Conservation (phyloP, 2,329 filamentous ascomycete genomes). For the Curvularia verruculosa region DNA sequence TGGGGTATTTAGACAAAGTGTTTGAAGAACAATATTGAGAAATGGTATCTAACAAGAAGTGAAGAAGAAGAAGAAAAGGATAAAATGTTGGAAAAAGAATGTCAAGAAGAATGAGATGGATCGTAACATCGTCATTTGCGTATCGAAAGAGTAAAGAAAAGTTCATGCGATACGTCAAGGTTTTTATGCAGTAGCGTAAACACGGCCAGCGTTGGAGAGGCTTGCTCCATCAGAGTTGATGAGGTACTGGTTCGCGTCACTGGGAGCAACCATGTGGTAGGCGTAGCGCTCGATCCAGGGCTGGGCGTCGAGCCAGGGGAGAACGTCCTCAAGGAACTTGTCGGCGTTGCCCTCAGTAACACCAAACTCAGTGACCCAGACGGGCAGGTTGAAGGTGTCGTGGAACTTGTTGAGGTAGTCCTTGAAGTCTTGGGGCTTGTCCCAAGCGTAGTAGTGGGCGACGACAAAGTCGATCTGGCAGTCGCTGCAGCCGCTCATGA, state of each 20-base stretch:
- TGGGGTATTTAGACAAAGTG: background rate
- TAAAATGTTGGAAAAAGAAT: background rate
- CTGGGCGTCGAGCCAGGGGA: conserved; percentile 45
- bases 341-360: conserved; percentile 32
- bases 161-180: background rate
- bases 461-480: conserved; percentile 46
- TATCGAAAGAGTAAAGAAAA: background rate
- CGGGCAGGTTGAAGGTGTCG: conserved; percentile 34
- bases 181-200: conserved; percentile 19
- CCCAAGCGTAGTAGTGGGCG: conserved; percentile 48
- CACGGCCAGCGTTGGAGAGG: conserved; percentile 28
- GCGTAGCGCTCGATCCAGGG: conserved; percentile 45
- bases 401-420: conserved; percentile 47
- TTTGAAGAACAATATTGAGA: conserved; percentile 34
- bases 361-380: conserved; percentile 50
- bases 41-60: conserved; percentile 46
- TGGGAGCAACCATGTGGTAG: conserved; percentile 37
- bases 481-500: conserved; percentile 33
- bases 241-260: conserved; percentile 24
- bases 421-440: conserved; percentile 43
- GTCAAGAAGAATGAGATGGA: background rate
- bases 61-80: too few species aligned
- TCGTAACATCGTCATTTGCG: conserved; percentile 22
- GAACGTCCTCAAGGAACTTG: conserved; percentile 39
- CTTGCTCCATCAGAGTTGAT: conserved; percentile 27